Base-by-base conservation (phyloP, 1,284 basidiomycete species). In the Microbotryomycetes sp. region DNA sequence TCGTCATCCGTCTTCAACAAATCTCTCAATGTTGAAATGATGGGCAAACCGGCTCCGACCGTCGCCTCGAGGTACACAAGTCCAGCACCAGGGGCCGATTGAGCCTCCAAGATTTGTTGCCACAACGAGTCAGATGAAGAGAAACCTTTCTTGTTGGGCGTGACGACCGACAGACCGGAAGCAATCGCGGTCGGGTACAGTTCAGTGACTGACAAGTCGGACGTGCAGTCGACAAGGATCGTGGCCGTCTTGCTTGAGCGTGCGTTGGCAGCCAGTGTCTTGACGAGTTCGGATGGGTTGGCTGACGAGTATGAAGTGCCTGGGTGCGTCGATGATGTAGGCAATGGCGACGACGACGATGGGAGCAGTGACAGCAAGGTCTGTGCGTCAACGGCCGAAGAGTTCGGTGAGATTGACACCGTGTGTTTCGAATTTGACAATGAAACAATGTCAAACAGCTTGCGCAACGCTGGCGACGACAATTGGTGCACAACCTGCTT, bases 111-210 rank as follows among this genome's bases (percentile, higher is more conserved):
- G 69, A 97, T 92, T 46, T 79, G 76, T 59, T 87, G 79, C 75
- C 88, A 97, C 46, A 97, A 78, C 19, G 73, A 73, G 32, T 86
- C 78, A n/a, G 83, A 80, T 0, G 87, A 86, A 4, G 91, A 94
- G 74, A 88, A 91, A 0, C 88, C 94, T 79, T 97, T 97, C 78
- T 99, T 99, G 81, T 97, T 99, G 16, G 96, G 94, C 0, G 94
- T 99, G 49, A 96, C 86, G 67, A 99, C 84, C 74, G 87, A 84
- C 58, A 97, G 82, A 7, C 92, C 92, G 6, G 82, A 82, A 57
- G 80, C 78, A 60, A 98, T 79, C 78, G 94, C 87, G 29, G 80
- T 77, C 0, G 96, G 91, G 76, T 98, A 99, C 63, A 88, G 76
- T 28, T 80, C 79, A 2, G 94, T 94, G 42, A 98, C 83, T 19